phyloP scores from a whole-genome alignment of 31 red algal species.

The Asparagopsis taxiformis region DNA sequence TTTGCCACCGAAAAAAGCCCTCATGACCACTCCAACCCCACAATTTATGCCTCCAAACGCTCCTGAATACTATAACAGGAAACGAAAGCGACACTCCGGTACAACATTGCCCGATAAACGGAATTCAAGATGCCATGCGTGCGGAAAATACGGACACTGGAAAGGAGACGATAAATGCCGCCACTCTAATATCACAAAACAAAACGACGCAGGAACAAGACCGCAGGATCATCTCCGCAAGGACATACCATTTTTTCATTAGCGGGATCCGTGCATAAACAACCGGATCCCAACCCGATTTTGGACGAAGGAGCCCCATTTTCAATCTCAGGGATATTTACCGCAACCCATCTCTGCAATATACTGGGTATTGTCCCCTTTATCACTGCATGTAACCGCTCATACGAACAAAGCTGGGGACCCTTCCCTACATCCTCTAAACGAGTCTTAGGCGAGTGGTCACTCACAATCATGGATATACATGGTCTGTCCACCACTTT shows the following conservation, averaged over 20 bases:
- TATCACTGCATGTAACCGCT: not conserved
- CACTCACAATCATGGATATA: constrained; percentile 2
- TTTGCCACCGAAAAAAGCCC: not conserved
- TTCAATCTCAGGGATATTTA: constrained; percentile 14
- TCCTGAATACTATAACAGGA: not conserved
- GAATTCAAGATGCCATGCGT: not conserved
- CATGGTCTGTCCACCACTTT: constrained; percentile 13
- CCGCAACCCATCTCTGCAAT: constrained; percentile 3
- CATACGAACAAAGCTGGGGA: not conserved
- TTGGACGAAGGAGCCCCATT: constrained; percentile 17
- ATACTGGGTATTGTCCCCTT: constrained; percentile 16
- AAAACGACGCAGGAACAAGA: not conserved
- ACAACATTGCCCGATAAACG: not conserved
- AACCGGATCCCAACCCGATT: constrained; percentile 16
- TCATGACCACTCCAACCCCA: not conserved
- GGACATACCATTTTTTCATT: not conserved
- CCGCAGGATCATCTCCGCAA: not conserved
- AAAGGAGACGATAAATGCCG: not conserved
- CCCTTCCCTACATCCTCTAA: constrained; percentile 23
- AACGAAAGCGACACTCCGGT: not conserved
- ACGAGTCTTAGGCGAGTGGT: constrained; percentile 7
- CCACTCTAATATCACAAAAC: not conserved
- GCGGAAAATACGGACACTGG: not conserved
- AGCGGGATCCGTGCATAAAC: not conserved
- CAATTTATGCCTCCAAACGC: too few relatives aligned